phyloP scores from a whole-genome alignment of 306 rosid genomes.

The Inga laurina region DNA sequence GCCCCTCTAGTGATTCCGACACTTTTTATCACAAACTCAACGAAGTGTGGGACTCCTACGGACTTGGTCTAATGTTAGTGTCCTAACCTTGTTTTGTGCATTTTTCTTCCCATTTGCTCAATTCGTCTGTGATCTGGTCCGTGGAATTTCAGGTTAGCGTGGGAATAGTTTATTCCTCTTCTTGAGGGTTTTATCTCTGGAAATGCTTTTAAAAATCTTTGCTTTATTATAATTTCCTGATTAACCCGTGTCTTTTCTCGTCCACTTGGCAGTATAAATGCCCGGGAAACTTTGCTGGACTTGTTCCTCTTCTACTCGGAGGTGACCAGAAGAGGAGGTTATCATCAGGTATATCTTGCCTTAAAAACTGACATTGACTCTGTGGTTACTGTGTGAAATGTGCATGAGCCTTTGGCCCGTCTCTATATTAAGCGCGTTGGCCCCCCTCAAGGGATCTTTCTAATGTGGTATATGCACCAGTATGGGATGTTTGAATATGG shows the following conservation, averaged over 20 bases:
- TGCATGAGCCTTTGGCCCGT: not conserved
- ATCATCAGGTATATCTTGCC: conserved; percentile 38
- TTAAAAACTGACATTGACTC: not conserved
- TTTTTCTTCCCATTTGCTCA: not conserved
- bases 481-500: not conserved
- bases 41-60: conserved; percentile 34
- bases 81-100: not conserved
- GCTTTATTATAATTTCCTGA: not conserved
- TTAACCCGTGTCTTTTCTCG: not conserved
- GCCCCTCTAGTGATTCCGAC: conserved; percentile 4
- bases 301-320: conserved; percentile 50
- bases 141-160: not conserved
- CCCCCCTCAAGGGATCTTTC: not conserved
- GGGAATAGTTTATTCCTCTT: not conserved
- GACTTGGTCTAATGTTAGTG: conserved; percentile 40
- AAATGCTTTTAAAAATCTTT: not conserved
- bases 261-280: conserved; percentile 37
- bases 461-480: not conserved
- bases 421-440: conserved; percentile 8
- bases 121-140: not conserved
- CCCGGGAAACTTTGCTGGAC: conserved; percentile 40
- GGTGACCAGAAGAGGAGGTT: conserved; percentile 54
- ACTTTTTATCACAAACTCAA: conserved; percentile 39
- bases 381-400: not conserved
- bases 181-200: not conserved